Evolutionary conservation across 1,284 basidiomycete species (phyloP).

Genomic region (Ustilago shanxiensis): DNA sequence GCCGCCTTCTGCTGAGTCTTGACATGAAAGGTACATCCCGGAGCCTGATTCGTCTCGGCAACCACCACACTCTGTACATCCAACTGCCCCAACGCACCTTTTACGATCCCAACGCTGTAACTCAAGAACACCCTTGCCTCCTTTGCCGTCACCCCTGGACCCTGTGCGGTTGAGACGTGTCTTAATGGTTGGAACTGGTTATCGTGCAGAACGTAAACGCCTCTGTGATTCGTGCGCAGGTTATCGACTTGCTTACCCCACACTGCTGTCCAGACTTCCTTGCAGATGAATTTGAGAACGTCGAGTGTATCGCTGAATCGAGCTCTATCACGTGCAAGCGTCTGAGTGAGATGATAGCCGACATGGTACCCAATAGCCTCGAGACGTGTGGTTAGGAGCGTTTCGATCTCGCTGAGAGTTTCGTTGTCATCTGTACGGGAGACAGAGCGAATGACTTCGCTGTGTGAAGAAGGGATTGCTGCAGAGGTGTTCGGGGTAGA

Average conservation of each 20-base stretch:
- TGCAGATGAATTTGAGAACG: conserved; percentile 93
- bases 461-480: conserved; percentile 9
- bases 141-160: conserved; percentile 78
- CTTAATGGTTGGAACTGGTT: conserved; percentile 87
- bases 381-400: conserved; percentile 78
- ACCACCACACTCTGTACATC: conserved; percentile 58
- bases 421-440: conserved; percentile 42
- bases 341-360: conserved; percentile 85
- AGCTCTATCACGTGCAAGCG: conserved; percentile 80
- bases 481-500: not conserved
- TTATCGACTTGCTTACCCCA: conserved; percentile 97
- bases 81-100: conserved; percentile 56
- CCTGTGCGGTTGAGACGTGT: conserved; percentile 82
- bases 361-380: conserved; percentile 88
- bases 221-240: conserved; percentile 90
- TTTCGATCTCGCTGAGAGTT: conserved; percentile 74
- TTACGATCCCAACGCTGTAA: conserved; percentile 56
- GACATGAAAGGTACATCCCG: conserved; percentile 59
- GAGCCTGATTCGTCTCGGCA: conserved; percentile 57
- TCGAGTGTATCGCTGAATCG: conserved; percentile 87
- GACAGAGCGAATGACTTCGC: conserved; percentile 40
- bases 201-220: conserved; percentile 92
- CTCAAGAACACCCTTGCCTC: conserved; percentile 52
- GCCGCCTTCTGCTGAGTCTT: conserved; percentile 45
- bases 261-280: conserved; percentile 87